Base-by-base conservation (phyloP, 2,329 filamentous ascomycete genomes). In the Colletotrichum plurivorum region DNA sequence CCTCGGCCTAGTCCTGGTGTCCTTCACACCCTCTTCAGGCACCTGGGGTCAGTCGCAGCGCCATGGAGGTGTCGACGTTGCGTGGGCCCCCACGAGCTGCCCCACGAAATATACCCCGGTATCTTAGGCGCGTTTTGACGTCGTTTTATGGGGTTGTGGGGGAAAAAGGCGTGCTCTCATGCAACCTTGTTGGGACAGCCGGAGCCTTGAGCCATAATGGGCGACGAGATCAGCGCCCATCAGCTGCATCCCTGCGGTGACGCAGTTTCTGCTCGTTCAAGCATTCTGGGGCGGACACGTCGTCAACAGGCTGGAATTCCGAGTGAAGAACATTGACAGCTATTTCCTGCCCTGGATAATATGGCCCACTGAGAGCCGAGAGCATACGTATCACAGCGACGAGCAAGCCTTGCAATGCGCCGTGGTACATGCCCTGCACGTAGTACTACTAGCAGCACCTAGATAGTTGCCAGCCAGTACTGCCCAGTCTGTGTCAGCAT, bases 71-170 rank as follows among this genome's bases (percentile, higher is more conserved):
- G 64, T 49, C 39, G 54, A 58, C 48, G 54, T 64, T 68, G 66
- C 55, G 55, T 36, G 64, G 65, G 65, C 65, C 66, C 67, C 67
- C 67, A 67, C 67, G 67, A 43, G 39, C 15, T 60, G 67, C 62
- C 55, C 67, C 62, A 61, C 63, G 41, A 65, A 64, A 55, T 46
- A 55, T 51, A 66, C 61, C 66, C 66, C 66, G 56, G 66, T 43
- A 59, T 60, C 55, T 43, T 41, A 46, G 52, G 63, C 31, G 56
- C 63, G 67, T 57, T 68, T 70, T 67, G 57, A 68, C 67, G 61
- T 69, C 55, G 66, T 70, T 70, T 70, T 70, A 71, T 69, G 69
- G 69, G 57, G 66, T 70, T 71, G 65, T 69, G 65, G 69, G 61
- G 69, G 52, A 53, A 68, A 53, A 68, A 53, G 31, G 48, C 52